Conservation (phyloP, 2,329 filamentous ascomycete species). For the Colletotrichum tofieldiae region DNA sequence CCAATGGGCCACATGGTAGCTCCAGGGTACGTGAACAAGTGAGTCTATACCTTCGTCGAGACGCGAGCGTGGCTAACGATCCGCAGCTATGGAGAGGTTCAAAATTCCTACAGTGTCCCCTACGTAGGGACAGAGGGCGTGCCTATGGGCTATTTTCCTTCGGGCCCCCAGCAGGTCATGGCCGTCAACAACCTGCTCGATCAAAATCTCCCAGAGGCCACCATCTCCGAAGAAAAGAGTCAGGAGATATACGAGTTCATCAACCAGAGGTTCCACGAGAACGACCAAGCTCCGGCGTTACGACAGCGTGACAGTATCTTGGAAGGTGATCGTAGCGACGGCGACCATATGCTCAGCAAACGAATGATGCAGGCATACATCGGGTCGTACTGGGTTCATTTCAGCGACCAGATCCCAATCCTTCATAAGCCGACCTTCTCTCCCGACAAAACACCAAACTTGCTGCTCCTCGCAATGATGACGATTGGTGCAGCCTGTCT, state of each 20-base stretch:
- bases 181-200: slow-evolving; percentile 89
- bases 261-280: slow-evolving; percentile 84
- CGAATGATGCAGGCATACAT: slow-evolving; percentile 98
- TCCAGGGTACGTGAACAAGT: slow-evolving; percentile 54
- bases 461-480: slow-evolving; percentile 90
- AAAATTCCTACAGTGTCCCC: slow-evolving; percentile 64
- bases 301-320: slow-evolving; percentile 84
- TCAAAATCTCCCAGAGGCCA: slow-evolving; percentile 82
- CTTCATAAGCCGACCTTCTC: slow-evolving; percentile 95
- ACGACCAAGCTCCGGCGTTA: slow-evolving; percentile 80
- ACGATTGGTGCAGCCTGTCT: slow-evolving; percentile 92
- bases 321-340: slow-evolving; percentile 81
- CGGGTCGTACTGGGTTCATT: slow-evolving; percentile 93
- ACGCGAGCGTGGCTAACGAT: slow-evolving; percentile 46
- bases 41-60: slow-evolving; percentile 7
- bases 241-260: slow-evolving; percentile 88
- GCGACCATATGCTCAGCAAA: slow-evolving; percentile 80
- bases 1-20: slow-evolving; percentile 68
- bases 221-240: slow-evolving; percentile 90
- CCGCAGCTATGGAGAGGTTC: slow-evolving; percentile 68
- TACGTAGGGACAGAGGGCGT: slow-evolving; percentile 65
- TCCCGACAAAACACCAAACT: slow-evolving; percentile 86
- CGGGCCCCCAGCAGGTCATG: slow-evolving; percentile 85
- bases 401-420: slow-evolving; percentile 94
- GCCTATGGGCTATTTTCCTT: slow-evolving; percentile 70